Conservation (phyloP, 2,329 filamentous ascomycete genomes). For the Apiospora saccharicola region DNA sequence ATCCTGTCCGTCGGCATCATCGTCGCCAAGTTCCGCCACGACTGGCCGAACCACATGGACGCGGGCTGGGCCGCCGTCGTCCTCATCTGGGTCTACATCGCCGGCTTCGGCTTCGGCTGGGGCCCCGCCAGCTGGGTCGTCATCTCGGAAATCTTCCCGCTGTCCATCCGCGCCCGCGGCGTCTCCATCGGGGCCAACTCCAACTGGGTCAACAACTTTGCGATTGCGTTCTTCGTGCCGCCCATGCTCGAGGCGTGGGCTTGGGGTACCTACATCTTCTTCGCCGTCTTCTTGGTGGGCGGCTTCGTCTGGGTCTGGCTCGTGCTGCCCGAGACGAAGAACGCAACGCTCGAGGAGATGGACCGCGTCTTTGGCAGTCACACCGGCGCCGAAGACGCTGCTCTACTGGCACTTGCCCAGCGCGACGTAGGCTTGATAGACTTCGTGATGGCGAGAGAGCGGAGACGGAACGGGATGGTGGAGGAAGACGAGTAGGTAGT, state of each 20-base stretch:
- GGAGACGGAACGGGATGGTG: background rate
- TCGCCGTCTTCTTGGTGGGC: constrained; percentile 64
- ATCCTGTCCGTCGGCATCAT: constrained; percentile 62
- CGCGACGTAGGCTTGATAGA: constrained; percentile 42
- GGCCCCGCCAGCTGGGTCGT: constrained; percentile 58
- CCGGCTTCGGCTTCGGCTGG: constrained; percentile 66
- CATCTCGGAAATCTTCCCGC: constrained; percentile 67
- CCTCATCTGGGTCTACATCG: constrained; percentile 65
- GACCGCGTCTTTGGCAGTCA: constrained; percentile 39
- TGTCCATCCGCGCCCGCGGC: constrained; percentile 67
- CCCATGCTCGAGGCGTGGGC: constrained; percentile 61
- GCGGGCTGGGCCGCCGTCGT: constrained; percentile 50
- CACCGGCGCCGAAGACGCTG: constrained; percentile 27
- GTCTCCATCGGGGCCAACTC: constrained; percentile 65
- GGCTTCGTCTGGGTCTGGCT: constrained; percentile 48
- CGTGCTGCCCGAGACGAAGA: constrained; percentile 63
- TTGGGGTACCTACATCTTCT: constrained; percentile 65
- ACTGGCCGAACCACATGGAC: constrained; percentile 57
- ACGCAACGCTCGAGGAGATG: constrained; percentile 47
- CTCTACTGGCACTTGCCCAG: constrained; percentile 25
- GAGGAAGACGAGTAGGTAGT: background rate
- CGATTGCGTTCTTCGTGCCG: constrained; percentile 66
- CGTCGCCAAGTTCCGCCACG: constrained; percentile 53
- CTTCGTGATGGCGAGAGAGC: constrained; percentile 22
- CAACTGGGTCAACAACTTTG: constrained; percentile 70